Base-by-base conservation (phyloP, 306 rosid species). In the Alnus rubra region DNA sequence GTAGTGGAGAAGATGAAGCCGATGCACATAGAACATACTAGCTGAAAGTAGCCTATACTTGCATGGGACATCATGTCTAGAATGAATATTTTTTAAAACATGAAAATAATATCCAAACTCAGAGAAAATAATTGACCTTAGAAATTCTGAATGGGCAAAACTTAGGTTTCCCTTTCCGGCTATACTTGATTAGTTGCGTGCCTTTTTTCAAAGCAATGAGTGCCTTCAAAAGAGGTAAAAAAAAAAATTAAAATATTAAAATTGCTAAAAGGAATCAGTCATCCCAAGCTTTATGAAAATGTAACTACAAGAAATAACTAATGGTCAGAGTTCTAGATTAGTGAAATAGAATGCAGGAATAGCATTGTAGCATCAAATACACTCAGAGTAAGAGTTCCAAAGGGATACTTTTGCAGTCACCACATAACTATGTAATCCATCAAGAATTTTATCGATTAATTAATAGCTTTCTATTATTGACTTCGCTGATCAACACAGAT, bases 111-210 rank as follows among this genome's bases (percentile, higher is more conserved):
- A 18, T 39, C 1, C 31, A 4, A 15, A 18, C 9, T 52, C 4
- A 14, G 39, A 44, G 82, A 58, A 50, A 69, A 81, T 75, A 63
- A 75, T 92, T 90, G 74, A 92, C 98, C 75, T 79, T 12, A 82
- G 98, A 92, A 81, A 95, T 87, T 90, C 97, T 86, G 90, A 95
- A 92, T 42, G 88, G 84, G 86, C 89, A 80, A 81, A 95, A 75
- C 81, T 91, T 92, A 49, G 97, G 98, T 84, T 88, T 92, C 81
- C 98, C 96, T 86, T 95, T 83, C 49, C 93, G 89, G 82, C 96
- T 82, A 71, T 95, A 91, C 92, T 95, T 92, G 74, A 91, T 80
- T 81, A 95, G 77, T 75, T 88, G 97, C 74, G 91, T 82, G 31
- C 98, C 98, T 74, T 81, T 92, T 79, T 95, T 95, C 58, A 95